Base-by-base conservation (phyloP, 768 basidiomycete species). In the Termitomyces sp. region DNA sequence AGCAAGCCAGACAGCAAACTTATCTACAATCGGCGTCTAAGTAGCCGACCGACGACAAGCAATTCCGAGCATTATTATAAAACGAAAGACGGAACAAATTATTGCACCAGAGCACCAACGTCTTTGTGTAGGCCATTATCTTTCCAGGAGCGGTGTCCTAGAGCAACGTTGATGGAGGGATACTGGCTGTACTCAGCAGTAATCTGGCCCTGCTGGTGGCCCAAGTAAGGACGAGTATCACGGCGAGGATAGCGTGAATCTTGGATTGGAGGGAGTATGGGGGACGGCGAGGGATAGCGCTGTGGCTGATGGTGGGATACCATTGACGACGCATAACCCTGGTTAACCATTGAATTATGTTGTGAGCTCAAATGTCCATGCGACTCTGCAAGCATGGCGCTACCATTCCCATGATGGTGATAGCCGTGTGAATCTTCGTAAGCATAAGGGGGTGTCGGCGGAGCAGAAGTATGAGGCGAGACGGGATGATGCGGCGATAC, bases 241-340 rank as follows among this genome's bases (percentile, higher is more conserved):
- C 71, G 72, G 59, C 73, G 72, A 41, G 68, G 67, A 20, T 70
- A 61, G 2, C 76, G 61, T 46, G 72, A 72, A 35, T 74, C 75
- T 51, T 85, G 84, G 41, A 85, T 83, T 2, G 84, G 84, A 23
- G 84, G 83, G 33, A 86, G 71, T 7, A 73, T 76, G 0, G 82
- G 83, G 32, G 84, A 83, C 0, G 84, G 83, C 0, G 81, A 82
- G 23, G 77, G 75, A 57, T 80, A 82, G 41, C 82, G 71, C 67
- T 53, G 61, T 61, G 51, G 43, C 63, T 26, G 66, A 30, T 58
- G 41, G 50, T 26, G 68, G 46, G 58, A 66, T 62, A 56, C 20
- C 20, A 66, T 56, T 18, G 66, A 57, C 32, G 73, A 57, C 23
- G 64, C 61, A 58, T 71, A 67, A 4, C 49, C 55, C 26, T 63